These are phyloP conservation scores for Diaporthe sp. DNA, from an alignment of 2,329 filamentous ascomycete genomes.

Conservation along the genomic window DNA sequence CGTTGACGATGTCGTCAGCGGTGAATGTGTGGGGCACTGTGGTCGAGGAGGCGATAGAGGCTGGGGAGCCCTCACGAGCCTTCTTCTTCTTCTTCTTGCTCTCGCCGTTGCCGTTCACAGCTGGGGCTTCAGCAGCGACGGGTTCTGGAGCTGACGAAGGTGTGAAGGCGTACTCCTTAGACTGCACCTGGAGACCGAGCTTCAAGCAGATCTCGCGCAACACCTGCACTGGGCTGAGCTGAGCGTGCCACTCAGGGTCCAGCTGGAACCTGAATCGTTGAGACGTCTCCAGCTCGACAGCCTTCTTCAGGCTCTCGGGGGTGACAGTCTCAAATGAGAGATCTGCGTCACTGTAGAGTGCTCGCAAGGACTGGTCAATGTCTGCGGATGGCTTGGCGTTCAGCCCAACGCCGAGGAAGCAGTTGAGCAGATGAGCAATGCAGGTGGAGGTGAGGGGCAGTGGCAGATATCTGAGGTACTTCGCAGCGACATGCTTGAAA, in stretches of 20 bases:
- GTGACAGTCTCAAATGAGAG: conserved; percentile 85
- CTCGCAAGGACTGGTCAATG: conserved; percentile 79
- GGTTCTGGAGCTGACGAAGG: conserved; percentile 50
- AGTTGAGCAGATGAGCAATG: conserved; percentile 91
- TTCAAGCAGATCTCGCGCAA: conserved; percentile 91
- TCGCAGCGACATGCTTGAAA: conserved; percentile 92
- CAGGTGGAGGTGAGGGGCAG: conserved; percentile 84
- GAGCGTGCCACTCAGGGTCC: conserved; percentile 73
- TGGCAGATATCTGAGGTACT: conserved; percentile 83
- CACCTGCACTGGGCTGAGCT: conserved; percentile 82
- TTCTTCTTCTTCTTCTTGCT: conserved; percentile 72
- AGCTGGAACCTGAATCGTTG: conserved; percentile 84
- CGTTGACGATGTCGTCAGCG: conserved; percentile 88
- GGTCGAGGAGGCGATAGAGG: conserved; percentile 57
- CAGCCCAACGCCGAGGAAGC: conserved; percentile 81
- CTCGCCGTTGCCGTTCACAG: conserved; percentile 58
- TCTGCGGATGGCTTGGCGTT: conserved; percentile 85
- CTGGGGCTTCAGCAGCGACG: conserved; percentile 44
- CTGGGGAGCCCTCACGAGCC: conserved; percentile 65
- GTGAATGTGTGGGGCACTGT: conserved; percentile 73
- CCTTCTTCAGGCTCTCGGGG: conserved; percentile 76
- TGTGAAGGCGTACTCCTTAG: conserved; percentile 80
- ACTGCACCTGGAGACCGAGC: conserved; percentile 88
- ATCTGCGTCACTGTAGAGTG: conserved; percentile 85
- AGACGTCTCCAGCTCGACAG: conserved; percentile 78